These are phyloP conservation scores for Hevea brasiliensis DNA, from an alignment of 345 rosid species.

Conservation along the genomic window DNA sequence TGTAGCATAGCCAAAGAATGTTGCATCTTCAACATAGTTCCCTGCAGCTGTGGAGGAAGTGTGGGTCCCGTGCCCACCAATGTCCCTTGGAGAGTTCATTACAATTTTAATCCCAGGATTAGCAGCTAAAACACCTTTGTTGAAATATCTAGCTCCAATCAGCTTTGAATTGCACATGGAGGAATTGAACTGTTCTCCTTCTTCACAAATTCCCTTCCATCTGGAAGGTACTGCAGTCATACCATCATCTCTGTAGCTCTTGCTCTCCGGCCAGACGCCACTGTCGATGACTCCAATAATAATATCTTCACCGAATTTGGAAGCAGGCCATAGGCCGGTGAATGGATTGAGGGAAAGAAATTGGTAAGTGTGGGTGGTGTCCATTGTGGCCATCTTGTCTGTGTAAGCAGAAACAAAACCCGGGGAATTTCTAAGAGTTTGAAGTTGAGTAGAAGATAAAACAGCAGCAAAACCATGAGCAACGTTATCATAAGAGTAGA, in stretches of 20 bases:
- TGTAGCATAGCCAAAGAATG: slow-evolving; percentile 33
- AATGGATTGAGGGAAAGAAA: slow-evolving; percentile 26
- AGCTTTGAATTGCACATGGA: slow-evolving; percentile 48
- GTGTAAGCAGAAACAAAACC: slow-evolving; percentile 30
- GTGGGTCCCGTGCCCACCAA: slow-evolving; percentile 39
- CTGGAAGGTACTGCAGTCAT: slow-evolving; percentile 24
- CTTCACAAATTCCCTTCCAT: slow-evolving; percentile 50
- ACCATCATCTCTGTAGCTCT: slow-evolving; percentile 37
- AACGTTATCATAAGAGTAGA: slow-evolving; percentile 24
- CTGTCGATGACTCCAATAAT: slow-evolving; percentile 42
- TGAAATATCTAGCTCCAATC: slow-evolving; percentile 29
- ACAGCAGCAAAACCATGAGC: slow-evolving; percentile 31
- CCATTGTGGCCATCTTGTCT: slow-evolving; percentile 22
- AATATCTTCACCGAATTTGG: slow-evolving; percentile 32
- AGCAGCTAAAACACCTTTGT: slow-evolving; percentile 25
- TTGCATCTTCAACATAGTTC: slow-evolving; percentile 23
- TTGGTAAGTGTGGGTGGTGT: slow-evolving; percentile 30
- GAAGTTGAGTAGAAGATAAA: slow-evolving; percentile 22
- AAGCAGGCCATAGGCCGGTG: slow-evolving; percentile 30
- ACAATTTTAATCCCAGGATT: slow-evolving; percentile 19
- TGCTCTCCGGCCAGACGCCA: slow-evolving; percentile 44
- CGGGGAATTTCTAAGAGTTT: slow-evolving; percentile 12
- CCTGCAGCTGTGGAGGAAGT: slow-evolving; percentile 38
- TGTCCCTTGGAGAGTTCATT: slow-evolving; percentile 35
- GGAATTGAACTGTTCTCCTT: slow-evolving; percentile 39